These are phyloP conservation scores for Gnaphalium uliginosum DNA, from an alignment of 129 eudicot genomes.

Conservation along the genomic window DNA sequence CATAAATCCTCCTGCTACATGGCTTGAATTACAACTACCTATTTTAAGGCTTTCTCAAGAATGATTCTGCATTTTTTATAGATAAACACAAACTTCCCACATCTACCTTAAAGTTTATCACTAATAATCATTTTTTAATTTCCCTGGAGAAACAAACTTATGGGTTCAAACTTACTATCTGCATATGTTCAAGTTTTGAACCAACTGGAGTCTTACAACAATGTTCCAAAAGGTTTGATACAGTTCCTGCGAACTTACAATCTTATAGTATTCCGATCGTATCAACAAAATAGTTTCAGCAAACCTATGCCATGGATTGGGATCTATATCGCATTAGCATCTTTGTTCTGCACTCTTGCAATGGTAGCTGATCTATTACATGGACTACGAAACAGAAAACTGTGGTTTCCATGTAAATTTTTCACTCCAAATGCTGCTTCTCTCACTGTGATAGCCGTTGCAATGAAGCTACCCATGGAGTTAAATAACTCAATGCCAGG, in stretches of 20 bases:
- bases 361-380: slow-evolving; percentile 22
- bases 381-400: not conserved
- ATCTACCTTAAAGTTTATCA: not conserved
- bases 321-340: not conserved
- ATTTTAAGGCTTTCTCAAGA: no score
- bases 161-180: not conserved
- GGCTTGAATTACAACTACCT: no score
- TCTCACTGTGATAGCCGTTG: not conserved
- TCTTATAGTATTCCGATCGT: not conserved
- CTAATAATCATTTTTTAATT: not conserved
- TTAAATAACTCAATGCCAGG: slow-evolving; percentile 11
- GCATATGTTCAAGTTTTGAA: not conserved
- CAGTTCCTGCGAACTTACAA: not conserved
- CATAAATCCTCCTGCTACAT: no score
- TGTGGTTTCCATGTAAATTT: not conserved
- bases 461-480: slow-evolving; percentile 12
- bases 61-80: no score
- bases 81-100: not conserved
- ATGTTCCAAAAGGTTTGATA: not conserved
- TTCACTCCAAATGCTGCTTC: not conserved
- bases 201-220: not conserved
- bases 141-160: not conserved
- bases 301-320: not conserved
- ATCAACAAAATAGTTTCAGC: not conserved
- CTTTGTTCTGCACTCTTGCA: no score